Conservation (phyloP, 2,329 filamentous ascomycete genomes). For the Calonectria naviculata region DNA sequence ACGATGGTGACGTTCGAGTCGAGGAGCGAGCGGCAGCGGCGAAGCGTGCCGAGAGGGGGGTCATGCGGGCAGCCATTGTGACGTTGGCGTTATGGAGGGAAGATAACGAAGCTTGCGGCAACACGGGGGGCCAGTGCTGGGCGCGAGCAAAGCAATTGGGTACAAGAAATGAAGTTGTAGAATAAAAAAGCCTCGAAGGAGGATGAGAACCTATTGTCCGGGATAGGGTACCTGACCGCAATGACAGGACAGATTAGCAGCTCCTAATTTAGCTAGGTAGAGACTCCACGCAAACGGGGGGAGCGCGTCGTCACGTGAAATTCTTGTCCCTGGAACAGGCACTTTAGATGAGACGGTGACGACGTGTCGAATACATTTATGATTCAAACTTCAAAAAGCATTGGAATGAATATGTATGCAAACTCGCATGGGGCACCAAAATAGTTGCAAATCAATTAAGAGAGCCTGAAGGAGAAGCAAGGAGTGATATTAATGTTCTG, state of each 20-base stretch:
- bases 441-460: no score
- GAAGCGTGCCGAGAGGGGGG: slow-evolving; percentile 41
- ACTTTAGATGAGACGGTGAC: background rate
- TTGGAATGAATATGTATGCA: background rate
- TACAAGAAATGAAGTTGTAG: slow-evolving; percentile 2
- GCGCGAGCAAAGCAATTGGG: slow-evolving; percentile 18
- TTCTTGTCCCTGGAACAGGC: background rate
- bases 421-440: no score
- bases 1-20: slow-evolving; percentile 27
- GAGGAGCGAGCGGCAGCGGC: slow-evolving; percentile 33
- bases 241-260: slow-evolving; percentile 7
- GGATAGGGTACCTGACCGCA: slow-evolving; percentile 3
- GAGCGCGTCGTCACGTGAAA: background rate
- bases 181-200: background rate
- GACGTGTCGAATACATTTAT: background rate
- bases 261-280: slow-evolving; percentile 1
- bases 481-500: no score
- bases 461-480: no score
- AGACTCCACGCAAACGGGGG: background rate
- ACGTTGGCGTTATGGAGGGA: background rate
- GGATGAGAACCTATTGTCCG: slow-evolving; percentile 5
- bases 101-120: slow-evolving; percentile 16
- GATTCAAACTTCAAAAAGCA: background rate
- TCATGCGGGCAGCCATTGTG: slow-evolving; percentile 48
- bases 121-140: slow-evolving; percentile 26